Conservation (phyloP, 1,284 basidiomycete genomes). For the Pseudozyma sp. region DNA sequence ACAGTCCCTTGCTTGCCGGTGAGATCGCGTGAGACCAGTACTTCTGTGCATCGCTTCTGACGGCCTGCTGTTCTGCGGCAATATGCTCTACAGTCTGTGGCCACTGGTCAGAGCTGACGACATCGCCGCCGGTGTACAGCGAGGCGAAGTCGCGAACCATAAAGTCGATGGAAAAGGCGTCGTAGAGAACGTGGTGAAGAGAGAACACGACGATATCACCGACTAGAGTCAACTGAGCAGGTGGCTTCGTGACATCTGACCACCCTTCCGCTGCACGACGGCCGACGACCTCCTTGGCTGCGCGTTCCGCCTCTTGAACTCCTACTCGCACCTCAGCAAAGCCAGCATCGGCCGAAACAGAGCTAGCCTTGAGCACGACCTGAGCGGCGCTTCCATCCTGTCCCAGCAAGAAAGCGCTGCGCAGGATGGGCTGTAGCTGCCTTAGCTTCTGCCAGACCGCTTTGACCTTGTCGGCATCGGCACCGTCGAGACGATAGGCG, state of each 20-base stretch:
- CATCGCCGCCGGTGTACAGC: slow-evolving; percentile 32
- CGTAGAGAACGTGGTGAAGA: slow-evolving; percentile 65
- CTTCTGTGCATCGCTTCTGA: slow-evolving; percentile 9
- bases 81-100: slow-evolving; percentile 30
- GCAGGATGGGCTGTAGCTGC: slow-evolving; percentile 52
- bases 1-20: slow-evolving; percentile 10
- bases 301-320: background rate
- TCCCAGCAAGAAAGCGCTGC: slow-evolving; percentile 48
- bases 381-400: slow-evolving; percentile 37
- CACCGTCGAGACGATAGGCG: slow-evolving; percentile 34
- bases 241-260: slow-evolving; percentile 23
- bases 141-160: slow-evolving; percentile 51
- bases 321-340: slow-evolving; percentile 17
- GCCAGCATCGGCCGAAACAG: background rate
- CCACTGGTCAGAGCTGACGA: slow-evolving; percentile 23
- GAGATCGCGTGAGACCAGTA: slow-evolving; percentile 33
- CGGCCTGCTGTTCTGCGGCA: slow-evolving; percentile 11
- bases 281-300: slow-evolving; percentile 13
- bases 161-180: slow-evolving; percentile 59
- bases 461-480: slow-evolving; percentile 16
- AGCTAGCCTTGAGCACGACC: slow-evolving; percentile 24
- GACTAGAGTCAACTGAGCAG: slow-evolving; percentile 35
- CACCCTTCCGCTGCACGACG: slow-evolving; percentile 26
- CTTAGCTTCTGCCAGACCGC: slow-evolving; percentile 50
- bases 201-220: slow-evolving; percentile 51